Conservation (phyloP, 768 basidiomycete species). For the Rhizopogon salebrosus region DNA sequence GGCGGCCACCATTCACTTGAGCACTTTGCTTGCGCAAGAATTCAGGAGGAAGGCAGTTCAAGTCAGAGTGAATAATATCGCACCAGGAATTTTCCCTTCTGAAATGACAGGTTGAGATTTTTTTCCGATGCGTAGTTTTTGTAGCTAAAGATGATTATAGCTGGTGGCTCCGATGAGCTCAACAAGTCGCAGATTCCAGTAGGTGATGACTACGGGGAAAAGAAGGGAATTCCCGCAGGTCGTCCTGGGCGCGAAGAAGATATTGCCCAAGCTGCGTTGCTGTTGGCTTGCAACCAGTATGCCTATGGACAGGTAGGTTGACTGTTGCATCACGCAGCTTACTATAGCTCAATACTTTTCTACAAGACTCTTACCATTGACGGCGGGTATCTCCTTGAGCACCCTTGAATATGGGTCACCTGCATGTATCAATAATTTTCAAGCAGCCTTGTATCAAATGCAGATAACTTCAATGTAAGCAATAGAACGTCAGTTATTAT, state of each 20-base stretch:
- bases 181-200: conserved; percentile 29
- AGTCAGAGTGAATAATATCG: conserved; percentile 32
- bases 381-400: conserved; percentile 23
- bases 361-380: conserved; percentile 19
- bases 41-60: conserved; percentile 23
- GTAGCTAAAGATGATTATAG: neutral
- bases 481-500: neutral
- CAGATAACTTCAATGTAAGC: neutral
- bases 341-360: neutral
- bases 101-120: conserved; percentile 25
- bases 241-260: conserved; percentile 31
- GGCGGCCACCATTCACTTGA: conserved; percentile 32
- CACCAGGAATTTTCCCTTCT: conserved; percentile 31
- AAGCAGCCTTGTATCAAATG: neutral
- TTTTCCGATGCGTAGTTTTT: neutral
- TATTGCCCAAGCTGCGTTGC: conserved; percentile 29
- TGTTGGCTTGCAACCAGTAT: conserved; percentile 28
- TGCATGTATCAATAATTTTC: neutral
- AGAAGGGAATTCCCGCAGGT: conserved; percentile 30
- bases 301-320: conserved; percentile 29
- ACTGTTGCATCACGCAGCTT: neutral
- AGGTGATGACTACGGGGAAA: conserved; percentile 23
- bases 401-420: conserved; percentile 13
- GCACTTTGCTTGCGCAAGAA: conserved; percentile 30
- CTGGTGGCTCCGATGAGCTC: conserved; percentile 19